Conservation (phyloP, 805 yeast genomes). For the Saturnispora silvae region DNA sequence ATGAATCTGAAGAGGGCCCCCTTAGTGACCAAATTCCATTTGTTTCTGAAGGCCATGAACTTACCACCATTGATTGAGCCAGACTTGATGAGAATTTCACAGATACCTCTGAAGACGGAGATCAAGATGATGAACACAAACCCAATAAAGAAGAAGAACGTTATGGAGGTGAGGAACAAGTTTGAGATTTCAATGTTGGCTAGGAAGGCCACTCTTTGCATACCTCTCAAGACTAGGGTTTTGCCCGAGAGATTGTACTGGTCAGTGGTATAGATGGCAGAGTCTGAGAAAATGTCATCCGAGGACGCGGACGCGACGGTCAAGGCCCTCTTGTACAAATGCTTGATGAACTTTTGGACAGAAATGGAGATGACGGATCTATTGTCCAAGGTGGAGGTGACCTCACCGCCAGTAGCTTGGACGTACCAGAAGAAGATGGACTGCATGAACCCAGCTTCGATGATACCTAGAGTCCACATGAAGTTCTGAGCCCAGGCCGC, state of each 20-base stretch:
- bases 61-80: constrained; percentile 51
- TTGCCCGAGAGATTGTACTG: constrained; percentile 58
- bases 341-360: constrained; percentile 48
- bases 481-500: constrained; percentile 97
- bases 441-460: constrained; percentile 68
- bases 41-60: constrained; percentile 65
- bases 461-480: constrained; percentile 92
- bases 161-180: constrained; percentile 76
- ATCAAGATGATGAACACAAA: constrained; percentile 48
- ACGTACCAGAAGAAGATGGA: constrained; percentile 85
- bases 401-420: constrained; percentile 85
- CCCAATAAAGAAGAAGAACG: constrained; percentile 70
- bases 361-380: constrained; percentile 62
- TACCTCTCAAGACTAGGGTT: constrained; percentile 78
- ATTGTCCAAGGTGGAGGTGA: constrained; percentile 65
- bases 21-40: constrained; percentile 78
- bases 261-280: constrained; percentile 52
- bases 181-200: constrained; percentile 81
- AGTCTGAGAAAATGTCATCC: constrained; percentile 37
- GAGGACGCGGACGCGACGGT: constrained; percentile 30
- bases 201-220: constrained; percentile 79
- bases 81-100: constrained; percentile 52
- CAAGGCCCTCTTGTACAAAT: constrained; percentile 29
- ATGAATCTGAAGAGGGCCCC: constrained; percentile 82
- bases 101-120: constrained; percentile 55